Evolutionary conservation across 129 eudicot genomes (phyloP).

Genomic region (Chrysanthemum seticuspe): DNA sequence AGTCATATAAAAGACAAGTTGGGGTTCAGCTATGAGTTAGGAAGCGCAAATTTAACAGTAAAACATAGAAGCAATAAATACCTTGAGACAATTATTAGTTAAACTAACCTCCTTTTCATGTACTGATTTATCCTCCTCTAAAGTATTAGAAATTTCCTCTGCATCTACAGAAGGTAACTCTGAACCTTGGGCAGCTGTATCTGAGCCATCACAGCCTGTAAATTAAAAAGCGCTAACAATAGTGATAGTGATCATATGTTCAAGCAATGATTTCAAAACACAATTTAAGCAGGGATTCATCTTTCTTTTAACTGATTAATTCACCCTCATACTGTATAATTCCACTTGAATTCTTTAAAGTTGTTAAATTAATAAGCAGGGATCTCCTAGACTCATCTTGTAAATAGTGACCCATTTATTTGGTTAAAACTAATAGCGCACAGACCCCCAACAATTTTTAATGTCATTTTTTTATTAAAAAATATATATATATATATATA

Average conservation of each 20-base stretch:
- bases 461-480: too few species aligned
- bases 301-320: too few species aligned
- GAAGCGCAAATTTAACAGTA: neutral
- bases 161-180: conserved; percentile 11
- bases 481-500: too few species aligned
- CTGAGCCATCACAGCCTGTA: conserved; percentile 22
- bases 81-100: neutral
- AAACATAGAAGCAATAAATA: conserved; percentile 19
- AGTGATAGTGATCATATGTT: neutral
- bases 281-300: neutral
- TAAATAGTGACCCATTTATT: neutral
- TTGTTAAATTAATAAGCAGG: too few species aligned
- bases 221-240: neutral
- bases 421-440: neutral
- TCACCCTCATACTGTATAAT: too few species aligned
- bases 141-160: conserved; percentile 23
- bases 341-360: too few species aligned
- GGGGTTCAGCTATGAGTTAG: conserved; percentile 4
- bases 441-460: neutral
- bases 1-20: neutral
- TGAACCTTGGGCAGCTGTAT: conserved; percentile 23
- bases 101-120: conserved; percentile 38
- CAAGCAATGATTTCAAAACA: neutral
- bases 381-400: too few species aligned
- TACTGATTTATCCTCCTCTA: conserved; percentile 12